Base-by-base conservation (phyloP, 768 basidiomycete genomes). In the Daedalea quercina region DNA sequence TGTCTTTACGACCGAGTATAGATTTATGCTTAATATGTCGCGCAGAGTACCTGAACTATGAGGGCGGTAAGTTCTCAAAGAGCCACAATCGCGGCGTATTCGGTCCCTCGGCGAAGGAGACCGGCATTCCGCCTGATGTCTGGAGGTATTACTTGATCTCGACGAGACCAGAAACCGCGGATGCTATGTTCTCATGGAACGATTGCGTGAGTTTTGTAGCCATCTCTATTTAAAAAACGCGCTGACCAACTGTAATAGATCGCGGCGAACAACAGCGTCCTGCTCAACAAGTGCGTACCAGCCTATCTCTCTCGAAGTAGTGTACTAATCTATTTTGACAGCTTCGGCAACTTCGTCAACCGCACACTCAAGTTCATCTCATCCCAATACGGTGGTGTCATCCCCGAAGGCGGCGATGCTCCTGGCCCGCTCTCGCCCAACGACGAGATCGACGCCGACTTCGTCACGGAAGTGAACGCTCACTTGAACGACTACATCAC, bases 61-160 rank as follows among this genome's bases (percentile, higher is more conserved):
- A 99, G 67, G 91, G 93, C 24, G 94, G 94, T 35, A 99, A 99
- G 67, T 99, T 99, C 77, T 96, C 94, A 40, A 99, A 99, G 73
- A 94, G 92, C 63, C 84, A 90, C 58, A 93, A 94, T 59, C 87
- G 95, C 51, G 96, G 95, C 41, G 95, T 99, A 1, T 99, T 99
- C 58, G 96, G 96, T 24, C 92, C 93, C 51, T 86, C 85, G 15
- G 96, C 95, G 0, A 89, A 81, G 63, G 91, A 96, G 54, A 95
- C 96, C 2, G 93, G 93, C 2, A 87, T 96, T 42, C 89, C 95
- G 22, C 70, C 93, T 0, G 93, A 91, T 0, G 95, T 98, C 8
- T 99, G 95, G 96, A 77, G 96, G 53, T 99, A 95, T 68, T 98
- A 96, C 70, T 76, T 99, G 12, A 76, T 99, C 15, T 88, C 90